Evolutionary conservation across 1,284 basidiomycete genomes (phyloP), one percentile per base, ranked within the genome.

Genomic region (Microbotryum lychnidis-dioicae): DNA sequence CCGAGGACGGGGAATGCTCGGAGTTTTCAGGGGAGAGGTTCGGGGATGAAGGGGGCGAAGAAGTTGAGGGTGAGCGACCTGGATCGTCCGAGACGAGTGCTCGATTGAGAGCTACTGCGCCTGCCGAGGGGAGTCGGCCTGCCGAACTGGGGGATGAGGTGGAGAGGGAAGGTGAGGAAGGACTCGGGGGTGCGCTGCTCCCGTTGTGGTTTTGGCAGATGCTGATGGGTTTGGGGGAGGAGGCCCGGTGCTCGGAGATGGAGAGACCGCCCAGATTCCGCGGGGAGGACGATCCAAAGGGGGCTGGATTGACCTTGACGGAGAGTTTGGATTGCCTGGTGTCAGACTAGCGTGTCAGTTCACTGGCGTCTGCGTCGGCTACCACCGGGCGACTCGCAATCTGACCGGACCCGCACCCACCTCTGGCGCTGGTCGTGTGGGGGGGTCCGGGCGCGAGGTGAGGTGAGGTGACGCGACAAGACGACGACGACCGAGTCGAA

Each of bases 211-310:
- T 53, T 14, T 27, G 50, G 29, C 54, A 49, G 14, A 52, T 20
- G 31, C 16, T 18, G 56, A 50, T 54, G 50, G 52, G 31, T 25
- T 53, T 56, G 29, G 47, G 56, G 21, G 44, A 42, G 48, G 37
- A 14, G 42, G 29, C 10, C n/a, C 54, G 23, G 45, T 18, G 9
- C 14, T 42, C 37, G 37, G 37, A 42, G 16, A 42, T 3, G 45
- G 20, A 29, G 46, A 57, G 47, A 29, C 42, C 47, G 29, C 47
- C 16, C 42, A 42, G 16, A 42, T 64, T 57, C 23, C 65, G 62
- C 1, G 65, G 58, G 14, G 67, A 62, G 16, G 50, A 53, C 9
- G 62, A 49, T 53, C 63, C 63, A 61, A 69, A 69, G 4, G 67
- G 61, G 3, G 57, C 67, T 7, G 55, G 56, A 46, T 64, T 64